phyloP scores from a whole-genome alignment of 163 green algal species.

The Chlamydomonas reinhardtii region DNA sequence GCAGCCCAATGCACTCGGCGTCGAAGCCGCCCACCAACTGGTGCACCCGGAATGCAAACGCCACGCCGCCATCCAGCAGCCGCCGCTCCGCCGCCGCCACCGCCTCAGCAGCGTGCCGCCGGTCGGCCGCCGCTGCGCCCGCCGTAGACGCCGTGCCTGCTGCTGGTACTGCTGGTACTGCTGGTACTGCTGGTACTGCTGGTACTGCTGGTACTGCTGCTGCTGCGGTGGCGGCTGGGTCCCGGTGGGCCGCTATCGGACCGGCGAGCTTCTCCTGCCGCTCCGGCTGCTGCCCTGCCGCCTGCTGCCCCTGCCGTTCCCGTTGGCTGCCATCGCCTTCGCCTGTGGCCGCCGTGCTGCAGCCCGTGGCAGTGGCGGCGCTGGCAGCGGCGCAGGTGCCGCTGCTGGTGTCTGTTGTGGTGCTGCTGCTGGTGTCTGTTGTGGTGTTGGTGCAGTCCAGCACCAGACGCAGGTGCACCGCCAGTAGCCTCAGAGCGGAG shows the following conservation, averaged over 20 bases:
- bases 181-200: too few relatives aligned
- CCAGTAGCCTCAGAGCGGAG: constrained; percentile 29
- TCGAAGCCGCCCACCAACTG: constrained; percentile 46
- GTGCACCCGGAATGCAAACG: constrained; percentile 43
- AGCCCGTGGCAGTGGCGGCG: background rate
- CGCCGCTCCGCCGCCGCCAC: background rate
- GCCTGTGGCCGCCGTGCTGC: too few relatives aligned
- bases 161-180: background rate
- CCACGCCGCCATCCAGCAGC: constrained; percentile 29
- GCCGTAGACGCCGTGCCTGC: background rate
- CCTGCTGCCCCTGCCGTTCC: background rate
- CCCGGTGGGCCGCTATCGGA: too few relatives aligned
- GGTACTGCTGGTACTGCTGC: too few relatives aligned
- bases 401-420: background rate
- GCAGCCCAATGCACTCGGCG: constrained; percentile 17
- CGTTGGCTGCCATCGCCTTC: too few relatives aligned
- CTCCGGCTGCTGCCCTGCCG: too few relatives aligned
- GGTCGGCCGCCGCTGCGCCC: background rate
- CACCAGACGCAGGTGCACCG: constrained; percentile 17
- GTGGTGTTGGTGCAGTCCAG: background rate
- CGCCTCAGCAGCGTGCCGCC: background rate
- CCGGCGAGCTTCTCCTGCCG: too few relatives aligned
- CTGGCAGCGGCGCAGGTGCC: too few relatives aligned
- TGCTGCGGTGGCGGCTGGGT: too few relatives aligned
- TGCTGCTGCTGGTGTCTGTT: background rate